phyloP scores from a whole-genome alignment of 768 basidiomycete genomes.

The Leucocoprinus sp. region DNA sequence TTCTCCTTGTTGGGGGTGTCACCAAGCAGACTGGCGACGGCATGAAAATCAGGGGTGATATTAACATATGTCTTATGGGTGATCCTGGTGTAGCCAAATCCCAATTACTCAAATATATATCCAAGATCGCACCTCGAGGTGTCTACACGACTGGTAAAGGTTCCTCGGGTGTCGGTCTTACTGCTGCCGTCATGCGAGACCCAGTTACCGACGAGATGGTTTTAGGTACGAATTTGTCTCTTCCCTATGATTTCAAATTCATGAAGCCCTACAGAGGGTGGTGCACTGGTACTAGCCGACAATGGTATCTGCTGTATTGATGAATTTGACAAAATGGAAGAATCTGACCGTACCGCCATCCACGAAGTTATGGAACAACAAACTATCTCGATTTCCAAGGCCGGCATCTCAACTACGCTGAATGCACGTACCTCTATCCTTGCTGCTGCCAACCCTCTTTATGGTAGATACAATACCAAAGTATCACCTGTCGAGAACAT shows the following conservation, averaged over 20 bases:
- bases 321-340: constrained; percentile 99
- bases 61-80: constrained; percentile 98
- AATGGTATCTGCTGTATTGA: constrained; percentile 99
- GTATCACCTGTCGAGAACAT: constrained; percentile 98
- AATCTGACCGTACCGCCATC: constrained; percentile 93
- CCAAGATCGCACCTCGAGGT: constrained; percentile 95
- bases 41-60: constrained; percentile 97
- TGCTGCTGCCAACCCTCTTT: constrained; percentile 95
- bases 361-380: constrained; percentile 99
- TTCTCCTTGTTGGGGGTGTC: constrained; percentile 92
- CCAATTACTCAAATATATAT: constrained; percentile 94
- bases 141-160: constrained; percentile 98
- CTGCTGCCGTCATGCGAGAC: constrained; percentile 98
- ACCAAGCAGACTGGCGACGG: constrained; percentile 95
- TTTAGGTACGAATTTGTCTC: constrained; percentile 52
- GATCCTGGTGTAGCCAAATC: constrained; percentile 99
- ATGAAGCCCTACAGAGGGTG: constrained; percentile 71
- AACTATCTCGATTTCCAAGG: constrained; percentile 98
- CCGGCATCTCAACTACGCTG: constrained; percentile 96
- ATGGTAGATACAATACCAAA: constrained; percentile 97
- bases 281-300: constrained; percentile 96
- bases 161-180: constrained; percentile 97
- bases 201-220: constrained; percentile 99
- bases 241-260: background rate
- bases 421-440: constrained; percentile 97